A percentile compares a stretch with the other conserved stretches of the same genome.
phyloP scores from a whole-genome alignment of 805 yeast species.

The Candida mattraensis region DNA sequence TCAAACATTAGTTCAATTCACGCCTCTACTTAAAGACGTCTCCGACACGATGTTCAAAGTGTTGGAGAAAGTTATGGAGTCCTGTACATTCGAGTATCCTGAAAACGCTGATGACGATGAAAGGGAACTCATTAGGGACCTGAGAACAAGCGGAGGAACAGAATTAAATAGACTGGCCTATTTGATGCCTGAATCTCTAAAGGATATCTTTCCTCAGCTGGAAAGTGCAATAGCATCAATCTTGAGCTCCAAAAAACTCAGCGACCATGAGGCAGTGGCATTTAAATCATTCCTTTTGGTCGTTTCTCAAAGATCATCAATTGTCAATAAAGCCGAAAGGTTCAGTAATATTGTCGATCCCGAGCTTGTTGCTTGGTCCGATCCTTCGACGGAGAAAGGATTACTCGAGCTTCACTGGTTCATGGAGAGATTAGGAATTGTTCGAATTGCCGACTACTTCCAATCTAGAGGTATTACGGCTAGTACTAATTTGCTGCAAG shows the following conservation, averaged over 20 bases:
- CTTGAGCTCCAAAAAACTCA: slow-evolving; percentile 64
- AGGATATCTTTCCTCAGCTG: slow-evolving; percentile 75
- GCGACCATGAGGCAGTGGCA: slow-evolving; percentile 90
- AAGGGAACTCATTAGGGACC: slow-evolving; percentile 77
- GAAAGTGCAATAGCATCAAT: slow-evolving; percentile 79
- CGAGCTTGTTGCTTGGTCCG: slow-evolving; percentile 89
- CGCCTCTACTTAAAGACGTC: slow-evolving; percentile 81
- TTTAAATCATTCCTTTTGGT: slow-evolving; percentile 90
- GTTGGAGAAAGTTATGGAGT: slow-evolving; percentile 78
- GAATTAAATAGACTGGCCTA: slow-evolving; percentile 92
- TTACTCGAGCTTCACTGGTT: slow-evolving; percentile 92
- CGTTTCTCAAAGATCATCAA: slow-evolving; percentile 82
- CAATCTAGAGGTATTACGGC: slow-evolving; percentile 78
- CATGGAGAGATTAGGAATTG: slow-evolving; percentile 96
- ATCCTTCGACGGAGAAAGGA: slow-evolving; percentile 87
- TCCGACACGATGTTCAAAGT: slow-evolving; percentile 76
- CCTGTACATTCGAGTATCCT: slow-evolving; percentile 82
- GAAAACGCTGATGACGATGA: slow-evolving; percentile 57
- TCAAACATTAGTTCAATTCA: slow-evolving; percentile 91
- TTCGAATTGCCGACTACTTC: slow-evolving; percentile 88
- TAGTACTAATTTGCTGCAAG: slow-evolving; percentile 67
- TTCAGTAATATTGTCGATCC: slow-evolving; percentile 92
- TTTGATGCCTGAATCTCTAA: slow-evolving; percentile 88
- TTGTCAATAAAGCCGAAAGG: slow-evolving; percentile 65
- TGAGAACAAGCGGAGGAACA: slow-evolving; percentile 90